A percentile compares a stretch with the other conserved stretches of the same genome.
These are phyloP conservation scores for Stropharia rugosoannulata DNA, from an alignment of 768 basidiomycete species.

Conservation along the genomic window DNA sequence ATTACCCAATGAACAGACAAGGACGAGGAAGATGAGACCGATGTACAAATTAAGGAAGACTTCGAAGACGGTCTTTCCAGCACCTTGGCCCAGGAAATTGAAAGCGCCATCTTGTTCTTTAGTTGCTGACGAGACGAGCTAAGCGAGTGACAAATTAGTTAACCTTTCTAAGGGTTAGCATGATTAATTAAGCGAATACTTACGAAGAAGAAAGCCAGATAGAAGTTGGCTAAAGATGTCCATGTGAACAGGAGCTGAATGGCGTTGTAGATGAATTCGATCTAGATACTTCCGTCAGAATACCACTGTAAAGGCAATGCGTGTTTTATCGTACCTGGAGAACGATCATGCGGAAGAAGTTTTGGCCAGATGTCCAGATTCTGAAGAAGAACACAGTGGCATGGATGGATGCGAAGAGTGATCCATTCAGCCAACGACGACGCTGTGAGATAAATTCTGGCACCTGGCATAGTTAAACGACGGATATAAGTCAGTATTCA, in stretches of 20 bases:
- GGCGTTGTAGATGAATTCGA: slow-evolving; percentile 92
- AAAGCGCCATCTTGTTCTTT: slow-evolving; percentile 64
- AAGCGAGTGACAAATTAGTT: slow-evolving; percentile 9
- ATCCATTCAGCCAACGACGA: slow-evolving; percentile 87
- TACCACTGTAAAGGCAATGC: neutral
- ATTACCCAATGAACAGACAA: slow-evolving; percentile 89
- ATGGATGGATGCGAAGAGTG: slow-evolving; percentile 90
- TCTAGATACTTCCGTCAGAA: slow-evolving; percentile 29
- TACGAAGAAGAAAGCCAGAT: slow-evolving; percentile 92
- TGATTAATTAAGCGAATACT: slow-evolving; percentile 26
- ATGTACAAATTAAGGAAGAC: slow-evolving; percentile 84
- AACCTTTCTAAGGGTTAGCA: neutral
- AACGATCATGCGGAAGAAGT: slow-evolving; percentile 77
- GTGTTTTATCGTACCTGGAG: slow-evolving; percentile 47
- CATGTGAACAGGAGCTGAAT: slow-evolving; percentile 90
- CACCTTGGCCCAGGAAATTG: slow-evolving; percentile 73
- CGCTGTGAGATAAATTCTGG: slow-evolving; percentile 96
- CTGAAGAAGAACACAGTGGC: slow-evolving; percentile 87
- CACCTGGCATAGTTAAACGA: slow-evolving; percentile 38
- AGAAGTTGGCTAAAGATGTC: slow-evolving; percentile 93
- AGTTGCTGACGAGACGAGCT: slow-evolving; percentile 85
- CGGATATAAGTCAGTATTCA: slow-evolving; percentile 4
- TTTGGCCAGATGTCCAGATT: slow-evolving; percentile 92
- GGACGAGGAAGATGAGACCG: slow-evolving; percentile 75
- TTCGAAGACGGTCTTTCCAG: slow-evolving; percentile 72